phyloP scores from a whole-genome alignment of 2,329 filamentous ascomycete species.

The Exophiala spinifera region DNA sequence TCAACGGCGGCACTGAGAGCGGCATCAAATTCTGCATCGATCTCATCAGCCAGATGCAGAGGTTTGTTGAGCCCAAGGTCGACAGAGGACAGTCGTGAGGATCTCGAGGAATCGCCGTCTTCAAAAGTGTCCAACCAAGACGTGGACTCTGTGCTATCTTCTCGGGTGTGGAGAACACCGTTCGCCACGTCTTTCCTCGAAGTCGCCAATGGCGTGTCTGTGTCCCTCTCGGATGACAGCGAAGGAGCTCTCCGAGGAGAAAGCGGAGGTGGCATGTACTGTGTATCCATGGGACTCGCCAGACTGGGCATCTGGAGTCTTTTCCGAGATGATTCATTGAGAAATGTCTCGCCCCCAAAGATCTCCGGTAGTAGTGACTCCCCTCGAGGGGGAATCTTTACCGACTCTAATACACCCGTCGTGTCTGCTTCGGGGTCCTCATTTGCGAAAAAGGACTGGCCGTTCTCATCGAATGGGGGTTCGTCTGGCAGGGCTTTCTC shows the following conservation, averaged over 20 bases:
- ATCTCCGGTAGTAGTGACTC: constrained; percentile 29
- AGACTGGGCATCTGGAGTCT: constrained; percentile 30
- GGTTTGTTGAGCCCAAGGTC: constrained; percentile 16
- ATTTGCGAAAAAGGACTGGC: constrained; percentile 19
- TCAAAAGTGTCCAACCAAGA: constrained; percentile 95
- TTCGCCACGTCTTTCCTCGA: constrained; percentile 23
- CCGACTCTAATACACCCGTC: constrained; percentile 18
- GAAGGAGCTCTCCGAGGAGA: constrained; percentile 62
- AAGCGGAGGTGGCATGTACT: constrained; percentile 68
- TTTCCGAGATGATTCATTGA: constrained; percentile 19
- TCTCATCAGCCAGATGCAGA: constrained; percentile 24
- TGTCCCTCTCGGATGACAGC: constrained; percentile 31
- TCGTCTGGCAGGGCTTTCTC: constrained; percentile 75
- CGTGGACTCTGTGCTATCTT: constrained; percentile 69
- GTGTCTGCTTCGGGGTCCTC: constrained; percentile 32
- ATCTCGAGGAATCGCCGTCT: constrained; percentile 77
- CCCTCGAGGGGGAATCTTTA: constrained; percentile 28
- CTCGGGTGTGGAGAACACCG: constrained; percentile 26
- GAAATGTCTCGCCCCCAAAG: constrained; percentile 24
- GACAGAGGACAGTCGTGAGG: constrained; percentile 51
- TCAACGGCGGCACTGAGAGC: constrained; percentile 94
- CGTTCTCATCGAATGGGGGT: constrained; percentile 60
- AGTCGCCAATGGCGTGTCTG: constrained; percentile 19
- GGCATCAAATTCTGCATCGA: constrained; percentile 81
- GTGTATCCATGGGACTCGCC: constrained; percentile 45